Conservation (phyloP, 495 filamentous ascomycete genomes). For the Echria macrotheca region DNA sequence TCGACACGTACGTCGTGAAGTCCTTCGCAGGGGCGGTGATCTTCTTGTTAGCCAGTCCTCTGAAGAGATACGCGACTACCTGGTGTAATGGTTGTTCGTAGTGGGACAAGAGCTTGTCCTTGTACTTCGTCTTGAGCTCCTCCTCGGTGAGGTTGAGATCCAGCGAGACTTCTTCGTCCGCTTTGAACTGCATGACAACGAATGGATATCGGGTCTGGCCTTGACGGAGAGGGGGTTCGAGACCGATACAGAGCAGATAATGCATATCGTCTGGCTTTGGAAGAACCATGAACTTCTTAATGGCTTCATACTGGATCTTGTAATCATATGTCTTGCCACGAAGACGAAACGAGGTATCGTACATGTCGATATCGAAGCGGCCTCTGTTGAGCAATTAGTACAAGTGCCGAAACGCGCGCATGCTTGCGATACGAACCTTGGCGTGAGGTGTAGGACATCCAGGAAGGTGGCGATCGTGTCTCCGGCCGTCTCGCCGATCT, state of each 20-base stretch:
- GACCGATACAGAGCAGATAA: conserved; percentile 86
- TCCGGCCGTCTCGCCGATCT: conserved; percentile 97
- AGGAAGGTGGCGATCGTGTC: conserved; percentile 96
- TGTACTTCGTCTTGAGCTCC: conserved; percentile 76
- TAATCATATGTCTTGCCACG: conserved; percentile 99
- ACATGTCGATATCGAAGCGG: conserved; percentile 99
- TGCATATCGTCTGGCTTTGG: conserved; percentile 97
- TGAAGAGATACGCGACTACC: conserved; percentile 91
- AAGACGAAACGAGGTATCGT: conserved; percentile 93
- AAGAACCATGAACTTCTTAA: conserved; percentile 98
- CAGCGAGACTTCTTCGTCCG: conserved; percentile 93
- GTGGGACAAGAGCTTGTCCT: conserved; percentile 74
- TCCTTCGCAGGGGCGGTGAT: conserved; percentile 89
- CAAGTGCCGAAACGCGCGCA: neutral
- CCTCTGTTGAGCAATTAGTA: conserved; percentile 59
- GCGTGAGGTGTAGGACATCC: conserved; percentile 95
- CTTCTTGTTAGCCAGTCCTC: conserved; percentile 88
- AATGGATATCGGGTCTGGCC: conserved; percentile 98
- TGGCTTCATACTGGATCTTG: conserved; percentile 95
- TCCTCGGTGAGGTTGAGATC: conserved; percentile 96
- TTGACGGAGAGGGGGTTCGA: conserved; percentile 94
- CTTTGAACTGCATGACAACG: conserved; percentile 98
- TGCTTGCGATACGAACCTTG: conserved; percentile 58
- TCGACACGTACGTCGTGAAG: conserved; percentile 61
- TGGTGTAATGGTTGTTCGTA: conserved; percentile 90